Conservation (phyloP, 441 rosid genomes). For the Mallotus japonicus region DNA sequence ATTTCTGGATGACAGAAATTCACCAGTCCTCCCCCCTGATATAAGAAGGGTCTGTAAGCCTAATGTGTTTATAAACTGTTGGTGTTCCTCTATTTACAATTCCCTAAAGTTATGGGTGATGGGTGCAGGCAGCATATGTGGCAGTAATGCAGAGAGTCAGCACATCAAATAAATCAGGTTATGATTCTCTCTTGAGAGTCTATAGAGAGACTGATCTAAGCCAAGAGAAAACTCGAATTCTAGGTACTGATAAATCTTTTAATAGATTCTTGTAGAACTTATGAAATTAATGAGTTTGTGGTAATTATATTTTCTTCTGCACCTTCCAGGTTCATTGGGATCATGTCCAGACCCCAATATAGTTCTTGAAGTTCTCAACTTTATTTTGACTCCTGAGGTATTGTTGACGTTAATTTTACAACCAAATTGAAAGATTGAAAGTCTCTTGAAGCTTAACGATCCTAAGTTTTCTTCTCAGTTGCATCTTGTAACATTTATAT, state of each 20-base stretch:
- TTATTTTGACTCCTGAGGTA: conserved; percentile 81
- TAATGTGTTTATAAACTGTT: background rate
- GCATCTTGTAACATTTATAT: background rate
- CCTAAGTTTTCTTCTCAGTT: conserved; percentile 10
- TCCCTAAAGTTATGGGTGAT: conserved; percentile 21
- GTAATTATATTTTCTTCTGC: conserved; percentile 12
- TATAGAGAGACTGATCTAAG: conserved; percentile 92
- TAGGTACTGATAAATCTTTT: conserved; percentile 43
- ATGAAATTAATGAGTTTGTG: conserved; percentile 8
- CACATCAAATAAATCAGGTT: conserved; percentile 59
- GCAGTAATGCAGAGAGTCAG: conserved; percentile 81
- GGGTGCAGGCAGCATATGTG: conserved; percentile 79
- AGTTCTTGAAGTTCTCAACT: conserved; percentile 71
- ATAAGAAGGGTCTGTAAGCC: conserved; percentile 59
- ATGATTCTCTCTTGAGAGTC: conserved; percentile 70
- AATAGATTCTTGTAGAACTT: conserved; percentile 2
- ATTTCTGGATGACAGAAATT: conserved; percentile 74
- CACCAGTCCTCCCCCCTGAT: conserved; percentile 86
- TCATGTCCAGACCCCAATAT: conserved; percentile 64
- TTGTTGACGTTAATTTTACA: conserved; percentile 5
- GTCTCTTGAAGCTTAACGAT: conserved; percentile 12
- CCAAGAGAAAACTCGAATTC: conserved; percentile 90
- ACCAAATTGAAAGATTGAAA: background rate
- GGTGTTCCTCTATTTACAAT: conserved; percentile 4
- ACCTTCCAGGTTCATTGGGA: conserved; percentile 62